phyloP scores from a whole-genome alignment of 2,329 filamentous ascomycete species.

The Phyllosticta citrichinensis region DNA sequence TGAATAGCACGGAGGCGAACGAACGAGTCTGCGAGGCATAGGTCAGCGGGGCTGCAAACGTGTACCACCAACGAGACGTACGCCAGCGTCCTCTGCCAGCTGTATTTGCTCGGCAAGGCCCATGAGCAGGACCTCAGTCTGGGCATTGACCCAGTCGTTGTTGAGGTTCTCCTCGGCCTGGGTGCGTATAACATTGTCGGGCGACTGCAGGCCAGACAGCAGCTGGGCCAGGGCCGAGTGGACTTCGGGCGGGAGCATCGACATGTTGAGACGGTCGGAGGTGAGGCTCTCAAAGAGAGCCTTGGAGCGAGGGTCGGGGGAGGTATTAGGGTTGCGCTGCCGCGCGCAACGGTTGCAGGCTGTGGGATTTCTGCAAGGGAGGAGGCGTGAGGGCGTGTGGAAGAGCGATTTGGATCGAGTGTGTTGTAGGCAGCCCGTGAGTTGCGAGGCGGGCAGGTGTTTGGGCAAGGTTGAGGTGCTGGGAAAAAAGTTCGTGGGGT shows the following conservation, averaged over 20 bases:
- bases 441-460: background rate
- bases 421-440: background rate
- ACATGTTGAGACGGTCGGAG: constrained; percentile 47
- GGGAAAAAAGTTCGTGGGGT: background rate
- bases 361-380: constrained; percentile 3
- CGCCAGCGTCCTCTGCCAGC: constrained; percentile 60
- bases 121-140: constrained; percentile 85
- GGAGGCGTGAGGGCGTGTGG: background rate
- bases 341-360: constrained; percentile 2
- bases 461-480: background rate
- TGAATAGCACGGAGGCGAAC: constrained; percentile 88
- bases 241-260: constrained; percentile 73
- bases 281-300: background rate
- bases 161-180: constrained; percentile 85
- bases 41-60: constrained; percentile 3
- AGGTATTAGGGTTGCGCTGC: constrained; percentile 5
- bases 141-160: constrained; percentile 73
- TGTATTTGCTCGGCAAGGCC: constrained; percentile 88
- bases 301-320: background rate
- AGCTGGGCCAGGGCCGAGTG: constrained; percentile 78
- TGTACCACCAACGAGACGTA: constrained; percentile 33
- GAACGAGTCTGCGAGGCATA: constrained; percentile 59
- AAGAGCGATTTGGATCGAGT: background rate
- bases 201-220: constrained; percentile 70
- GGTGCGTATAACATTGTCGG: constrained; percentile 77